Conservation (phyloP, 306 rosid genomes). For the Castanea crenata region DNA sequence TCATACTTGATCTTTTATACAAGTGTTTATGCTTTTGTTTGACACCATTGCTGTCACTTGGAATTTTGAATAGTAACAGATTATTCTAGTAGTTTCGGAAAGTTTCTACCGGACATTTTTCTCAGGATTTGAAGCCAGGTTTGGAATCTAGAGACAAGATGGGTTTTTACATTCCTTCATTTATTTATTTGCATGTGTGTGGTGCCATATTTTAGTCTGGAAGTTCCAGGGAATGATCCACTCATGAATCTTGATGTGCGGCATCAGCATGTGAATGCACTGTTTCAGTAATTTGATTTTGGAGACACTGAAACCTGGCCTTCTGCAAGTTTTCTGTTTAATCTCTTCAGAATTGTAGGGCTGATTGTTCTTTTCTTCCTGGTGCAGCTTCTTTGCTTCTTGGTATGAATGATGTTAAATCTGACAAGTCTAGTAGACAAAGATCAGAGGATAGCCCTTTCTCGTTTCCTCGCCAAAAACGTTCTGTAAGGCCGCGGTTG, state of each 20-base stretch:
- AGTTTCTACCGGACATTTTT: not conserved
- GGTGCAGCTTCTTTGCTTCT: slow-evolving; percentile 84
- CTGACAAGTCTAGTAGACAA: slow-evolving; percentile 64
- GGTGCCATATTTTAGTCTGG: not conserved
- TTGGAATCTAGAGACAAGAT: not conserved
- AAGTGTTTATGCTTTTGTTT: not conserved
- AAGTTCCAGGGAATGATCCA: not conserved
- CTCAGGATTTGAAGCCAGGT: not conserved
- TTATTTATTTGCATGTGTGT: not conserved
- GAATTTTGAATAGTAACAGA: not conserved
- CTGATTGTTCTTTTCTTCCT: slow-evolving; percentile 35
- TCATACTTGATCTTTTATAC: not conserved
- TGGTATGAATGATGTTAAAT: slow-evolving; percentile 70
- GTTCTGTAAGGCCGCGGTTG: slow-evolving; percentile 77
- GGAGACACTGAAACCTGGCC: not conserved
- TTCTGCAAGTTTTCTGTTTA: not conserved
- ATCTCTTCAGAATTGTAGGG: slow-evolving; percentile 4
- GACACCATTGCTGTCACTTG: not conserved
- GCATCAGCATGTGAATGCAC: not conserved
- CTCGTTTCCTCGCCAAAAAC: slow-evolving; percentile 97
- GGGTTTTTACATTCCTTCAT: not conserved
- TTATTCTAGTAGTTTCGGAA: not conserved
- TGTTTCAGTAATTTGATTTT: not conserved
- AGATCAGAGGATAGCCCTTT: slow-evolving; percentile 84
- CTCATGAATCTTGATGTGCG: not conserved